Evolutionary conservation across 305 asterid genomes (phyloP).

Genomic region (Fraxinus floribunda): DNA sequence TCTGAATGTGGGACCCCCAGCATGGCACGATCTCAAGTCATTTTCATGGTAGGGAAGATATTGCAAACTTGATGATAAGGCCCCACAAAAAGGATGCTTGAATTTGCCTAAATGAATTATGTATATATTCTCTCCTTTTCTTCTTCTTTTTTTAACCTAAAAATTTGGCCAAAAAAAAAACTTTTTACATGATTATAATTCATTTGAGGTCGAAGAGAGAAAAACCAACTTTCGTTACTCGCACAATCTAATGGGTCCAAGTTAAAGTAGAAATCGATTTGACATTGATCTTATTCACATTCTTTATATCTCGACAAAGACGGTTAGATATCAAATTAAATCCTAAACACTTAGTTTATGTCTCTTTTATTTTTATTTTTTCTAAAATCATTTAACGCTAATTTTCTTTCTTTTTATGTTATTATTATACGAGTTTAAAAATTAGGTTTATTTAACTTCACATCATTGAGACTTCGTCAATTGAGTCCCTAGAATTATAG

Average conservation of each 20-base stretch:
- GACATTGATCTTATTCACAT: background rate
- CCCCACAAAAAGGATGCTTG: background rate
- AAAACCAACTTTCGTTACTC: background rate
- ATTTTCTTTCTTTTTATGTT: no score
- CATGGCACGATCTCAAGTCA: background rate
- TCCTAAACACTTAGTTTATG: no score
- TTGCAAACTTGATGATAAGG: slow-evolving; percentile 21
- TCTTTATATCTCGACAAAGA: background rate
- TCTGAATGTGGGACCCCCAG: background rate
- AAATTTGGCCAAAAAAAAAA: background rate
- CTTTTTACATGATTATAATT: background rate
- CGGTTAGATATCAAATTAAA: background rate
- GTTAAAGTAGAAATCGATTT: background rate
- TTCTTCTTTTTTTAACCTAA: background rate
- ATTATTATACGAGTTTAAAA: no score
- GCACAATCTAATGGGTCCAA: background rate
- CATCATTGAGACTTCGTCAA: background rate
- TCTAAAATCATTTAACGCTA: background rate
- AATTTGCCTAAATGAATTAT: background rate
- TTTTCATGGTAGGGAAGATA: slow-evolving; percentile 20
- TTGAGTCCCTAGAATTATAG: no score
- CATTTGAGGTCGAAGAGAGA: background rate
- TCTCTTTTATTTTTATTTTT: background rate
- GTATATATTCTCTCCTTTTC: background rate
- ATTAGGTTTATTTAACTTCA: no score